Conservation (phyloP, 371 early-diverging fungal genomes). For the Paramicrosporidium saccamoebae region DNA sequence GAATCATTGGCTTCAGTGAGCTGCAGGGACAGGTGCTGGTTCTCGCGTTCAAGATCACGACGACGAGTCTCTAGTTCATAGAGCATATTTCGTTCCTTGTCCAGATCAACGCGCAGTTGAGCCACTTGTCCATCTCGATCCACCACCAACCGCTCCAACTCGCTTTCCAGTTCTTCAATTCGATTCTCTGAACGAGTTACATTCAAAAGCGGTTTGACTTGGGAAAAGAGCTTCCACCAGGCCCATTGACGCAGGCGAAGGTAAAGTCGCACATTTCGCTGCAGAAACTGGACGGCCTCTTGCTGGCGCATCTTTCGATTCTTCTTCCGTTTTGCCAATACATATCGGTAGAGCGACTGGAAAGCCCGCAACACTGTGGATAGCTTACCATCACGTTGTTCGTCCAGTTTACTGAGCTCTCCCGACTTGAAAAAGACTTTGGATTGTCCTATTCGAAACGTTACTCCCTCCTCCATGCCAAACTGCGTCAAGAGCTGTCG, state of each 20-base stretch:
- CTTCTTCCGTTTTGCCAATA: conserved; percentile 30
- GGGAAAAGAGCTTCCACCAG: conserved; percentile 85
- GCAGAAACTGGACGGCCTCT: conserved; percentile 55
- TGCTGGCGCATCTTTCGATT: conserved; percentile 31
- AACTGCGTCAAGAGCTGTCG: conserved; percentile 31
- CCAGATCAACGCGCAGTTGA: conserved; percentile 6
- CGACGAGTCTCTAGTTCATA: conserved; percentile 32
- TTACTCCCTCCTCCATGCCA: conserved; percentile 24
- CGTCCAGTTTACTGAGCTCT: conserved; percentile 88
- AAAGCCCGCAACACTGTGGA: conserved; percentile 38
- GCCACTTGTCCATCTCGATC: conserved; percentile 1
- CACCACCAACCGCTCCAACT: conserved; percentile 1
- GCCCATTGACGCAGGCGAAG: conserved; percentile 62
- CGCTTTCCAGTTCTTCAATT: conserved; percentile 2
- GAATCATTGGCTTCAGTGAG: conserved; percentile 10
- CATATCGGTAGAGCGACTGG: conserved; percentile 62
- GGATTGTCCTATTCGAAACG: conserved; percentile 68
- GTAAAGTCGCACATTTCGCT: conserved; percentile 59
- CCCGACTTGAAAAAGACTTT: conserved; percentile 97
- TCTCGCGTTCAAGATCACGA: conserved; percentile 29
- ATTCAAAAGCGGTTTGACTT: conserved; percentile 81
- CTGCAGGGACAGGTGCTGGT: conserved; percentile 18
- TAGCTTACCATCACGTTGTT: conserved; percentile 52
- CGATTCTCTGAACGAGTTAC: conserved; percentile 33
- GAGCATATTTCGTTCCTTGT: conserved; percentile 22